These are phyloP conservation scores for Helicocarpus griseus DNA, from an alignment of 2,329 filamentous ascomycete genomes.

Conservation along the genomic window DNA sequence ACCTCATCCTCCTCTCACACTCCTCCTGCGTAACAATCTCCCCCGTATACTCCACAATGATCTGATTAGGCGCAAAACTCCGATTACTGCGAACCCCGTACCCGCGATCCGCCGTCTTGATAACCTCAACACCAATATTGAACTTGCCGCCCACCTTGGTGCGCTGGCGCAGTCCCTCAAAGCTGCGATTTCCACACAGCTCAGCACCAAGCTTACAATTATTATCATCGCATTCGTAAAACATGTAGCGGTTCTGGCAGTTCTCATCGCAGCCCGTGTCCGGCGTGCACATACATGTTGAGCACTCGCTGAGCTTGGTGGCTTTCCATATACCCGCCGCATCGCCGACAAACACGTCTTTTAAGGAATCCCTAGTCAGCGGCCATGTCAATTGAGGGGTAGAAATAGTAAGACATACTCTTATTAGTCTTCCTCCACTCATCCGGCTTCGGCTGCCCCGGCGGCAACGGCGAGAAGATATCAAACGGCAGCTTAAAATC, in stretches of 20 bases:
- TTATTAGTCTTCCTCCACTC: constrained; percentile 88
- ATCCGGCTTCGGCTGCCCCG: constrained; percentile 80
- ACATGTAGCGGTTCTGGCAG: constrained; percentile 93
- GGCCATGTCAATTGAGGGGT: background rate
- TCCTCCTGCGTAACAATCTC: constrained; percentile 95
- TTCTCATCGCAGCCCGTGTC: constrained; percentile 78
- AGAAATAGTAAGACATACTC: constrained; percentile 46
- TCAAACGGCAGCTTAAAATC: constrained; percentile 87
- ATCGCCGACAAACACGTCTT: constrained; percentile 85
- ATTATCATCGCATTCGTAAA: constrained; percentile 86
- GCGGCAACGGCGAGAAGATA: constrained; percentile 76
- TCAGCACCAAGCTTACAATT: constrained; percentile 76
- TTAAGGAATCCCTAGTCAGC: constrained; percentile 26
- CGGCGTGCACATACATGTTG: constrained; percentile 65
- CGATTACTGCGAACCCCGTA: constrained; percentile 88
- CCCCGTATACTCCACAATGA: constrained; percentile 96
- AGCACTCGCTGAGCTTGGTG: constrained; percentile 62
- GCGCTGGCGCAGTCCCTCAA: constrained; percentile 67
- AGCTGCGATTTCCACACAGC: constrained; percentile 75
- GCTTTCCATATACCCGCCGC: constrained; percentile 74
- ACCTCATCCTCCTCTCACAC: constrained; percentile 86
- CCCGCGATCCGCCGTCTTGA: constrained; percentile 80
- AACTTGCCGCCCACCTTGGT: constrained; percentile 73
- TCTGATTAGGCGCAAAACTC: constrained; percentile 77
- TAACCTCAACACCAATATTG: constrained; percentile 86